These are phyloP conservation scores for Trichoderma harzianum DNA, from an alignment of 2,329 filamentous ascomycete genomes.

Conservation along the genomic window DNA sequence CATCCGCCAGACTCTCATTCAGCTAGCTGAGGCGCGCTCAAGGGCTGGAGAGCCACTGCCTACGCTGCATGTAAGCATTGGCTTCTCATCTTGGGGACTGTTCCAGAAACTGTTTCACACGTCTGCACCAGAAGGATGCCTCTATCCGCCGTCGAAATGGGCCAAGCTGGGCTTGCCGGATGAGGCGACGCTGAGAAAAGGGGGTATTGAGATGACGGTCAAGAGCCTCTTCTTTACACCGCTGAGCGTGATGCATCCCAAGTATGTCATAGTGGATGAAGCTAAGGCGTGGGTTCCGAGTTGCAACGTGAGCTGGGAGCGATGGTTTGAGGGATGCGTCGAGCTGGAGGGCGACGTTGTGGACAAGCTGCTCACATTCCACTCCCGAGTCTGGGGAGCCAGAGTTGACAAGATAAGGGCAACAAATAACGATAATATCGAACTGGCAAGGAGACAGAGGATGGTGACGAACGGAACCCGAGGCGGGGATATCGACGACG, in stretches of 20 bases:
- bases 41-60: conserved; percentile 24
- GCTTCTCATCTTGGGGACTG: conserved; percentile 70
- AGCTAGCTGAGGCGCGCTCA: conserved; percentile 50
- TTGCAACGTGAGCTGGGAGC: conserved; percentile 82
- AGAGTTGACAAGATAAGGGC: conserved; percentile 21
- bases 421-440: not conserved
- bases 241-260: conserved; percentile 84
- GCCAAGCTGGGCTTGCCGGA: conserved; percentile 61
- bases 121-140: conserved; percentile 56
- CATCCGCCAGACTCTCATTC: conserved; percentile 55
- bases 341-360: conserved; percentile 63
- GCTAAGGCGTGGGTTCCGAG: conserved; percentile 66
- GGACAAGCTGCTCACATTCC: conserved; percentile 61
- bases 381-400: conserved; percentile 61
- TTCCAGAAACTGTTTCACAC: conserved; percentile 74
- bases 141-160: conserved; percentile 62
- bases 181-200: conserved; percentile 47
- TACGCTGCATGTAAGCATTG: conserved; percentile 62
- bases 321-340: conserved; percentile 80
- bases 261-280: conserved; percentile 73
- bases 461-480: not conserved
- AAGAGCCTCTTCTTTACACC: conserved; percentile 78
- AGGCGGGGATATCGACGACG: not conserved
- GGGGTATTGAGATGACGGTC: conserved; percentile 63
- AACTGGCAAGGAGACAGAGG: not conserved